Conservation (phyloP, 2,329 filamentous ascomycete genomes). For the Nannizzia gypsea region DNA sequence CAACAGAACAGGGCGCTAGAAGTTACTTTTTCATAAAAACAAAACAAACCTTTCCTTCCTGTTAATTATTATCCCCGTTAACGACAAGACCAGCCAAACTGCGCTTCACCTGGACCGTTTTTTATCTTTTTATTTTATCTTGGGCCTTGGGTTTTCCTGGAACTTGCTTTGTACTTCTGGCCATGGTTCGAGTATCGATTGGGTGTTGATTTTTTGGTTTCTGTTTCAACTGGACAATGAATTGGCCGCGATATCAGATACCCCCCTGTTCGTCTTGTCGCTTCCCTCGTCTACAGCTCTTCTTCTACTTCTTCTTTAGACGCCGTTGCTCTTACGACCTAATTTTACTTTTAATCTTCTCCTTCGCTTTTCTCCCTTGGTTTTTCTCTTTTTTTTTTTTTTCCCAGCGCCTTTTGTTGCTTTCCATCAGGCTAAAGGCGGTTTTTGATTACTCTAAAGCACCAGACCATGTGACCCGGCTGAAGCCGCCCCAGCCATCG, state of each 20-base stretch:
- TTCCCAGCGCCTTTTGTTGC: background rate
- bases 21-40: background rate
- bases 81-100: background rate
- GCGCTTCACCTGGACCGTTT: background rate
- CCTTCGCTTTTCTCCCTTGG: background rate
- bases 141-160: background rate
- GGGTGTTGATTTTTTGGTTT: background rate
- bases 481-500: background rate
- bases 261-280: background rate
- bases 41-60: background rate
- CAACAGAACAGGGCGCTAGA: background rate
- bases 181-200: background rate
- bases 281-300: background rate
- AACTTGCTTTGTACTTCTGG: background rate
- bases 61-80: background rate
- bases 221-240: background rate
- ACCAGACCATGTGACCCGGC: background rate
- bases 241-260: slow-evolving; percentile 3
- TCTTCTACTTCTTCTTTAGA: background rate
- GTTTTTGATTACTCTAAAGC: background rate
- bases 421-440: background rate
- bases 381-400: background rate
- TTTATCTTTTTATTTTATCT: background rate
- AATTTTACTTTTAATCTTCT: background rate
- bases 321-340: background rate